Base-by-base conservation (phyloP, 208 protist genomes). In the Trichomonas gallinae region DNA sequence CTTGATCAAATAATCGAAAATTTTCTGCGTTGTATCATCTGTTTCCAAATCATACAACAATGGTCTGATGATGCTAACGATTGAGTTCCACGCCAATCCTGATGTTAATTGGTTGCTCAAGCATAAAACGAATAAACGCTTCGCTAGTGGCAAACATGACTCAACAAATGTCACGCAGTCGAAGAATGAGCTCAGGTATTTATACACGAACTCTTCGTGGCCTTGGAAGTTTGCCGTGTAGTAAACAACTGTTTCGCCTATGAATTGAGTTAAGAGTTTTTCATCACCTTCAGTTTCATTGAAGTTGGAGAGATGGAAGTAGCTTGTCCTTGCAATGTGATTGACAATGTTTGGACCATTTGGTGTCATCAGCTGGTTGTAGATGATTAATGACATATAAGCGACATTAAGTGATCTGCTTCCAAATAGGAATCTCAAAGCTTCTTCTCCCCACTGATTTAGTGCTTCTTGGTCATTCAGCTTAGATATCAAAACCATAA, bases 1-100 rank as follows among this genome's bases (percentile, higher is more conserved):
- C 38, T 93, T 93, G n/a, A 93, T 93, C n/a, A 93, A 93, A 48
- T 48, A 38, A 15, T 93, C 87, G 38, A 93, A 34, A 21, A 93
- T 93, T 51, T 93, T 48, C 31, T 93, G 87, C 4, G 23, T 58
- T 3, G 36, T 38, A 34, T 93, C 44, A 51, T 93, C n/a, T 38
- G 23, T 93, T 51, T 93, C 87, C 38, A 93, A 42, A n/a, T 93
- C 34, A 51, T 15, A 34, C 15, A 93, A 93, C 1, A 93, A 17
- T 38, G 87, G 87, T 38, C 87, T 48, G n/a, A 93, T 40, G 1
- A 93, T 51, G 21, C 44, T 8, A 93, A 93, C 44, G 10, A 93
- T 93, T 1, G 9, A 11, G 0, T 51, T 1, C 87, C 87, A 93
- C 2, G 87, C 87, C 15, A 9, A 11, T 48, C 9, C 8, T 38